A percentile compares a stretch with the other conserved stretches of the same genome.
These are phyloP conservation scores for Plasmodium berghei DNA, from an alignment of 169 alveolate species.

Conservation along the genomic window DNA sequence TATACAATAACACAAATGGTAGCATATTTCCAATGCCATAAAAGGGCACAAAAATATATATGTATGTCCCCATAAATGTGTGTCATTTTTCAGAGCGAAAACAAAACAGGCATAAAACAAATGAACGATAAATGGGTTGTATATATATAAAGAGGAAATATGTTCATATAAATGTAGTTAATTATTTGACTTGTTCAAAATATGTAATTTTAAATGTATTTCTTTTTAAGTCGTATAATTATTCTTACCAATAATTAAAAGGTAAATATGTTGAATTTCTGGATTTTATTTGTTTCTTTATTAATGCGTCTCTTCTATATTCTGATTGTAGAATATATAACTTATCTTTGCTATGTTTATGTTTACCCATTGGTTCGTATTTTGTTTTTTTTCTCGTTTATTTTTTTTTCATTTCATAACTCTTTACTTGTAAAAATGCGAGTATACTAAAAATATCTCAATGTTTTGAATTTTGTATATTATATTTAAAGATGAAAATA, in stretches of 20 bases:
- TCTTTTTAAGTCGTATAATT: not conserved
- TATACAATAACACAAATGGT: too few species aligned
- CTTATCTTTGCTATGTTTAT: conserved; percentile 94
- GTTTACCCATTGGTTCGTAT: conserved; percentile 89
- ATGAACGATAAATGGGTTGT: not conserved
- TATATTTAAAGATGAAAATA: not conserved
- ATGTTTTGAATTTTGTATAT: conserved; percentile 4
- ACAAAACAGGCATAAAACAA: too few species aligned
- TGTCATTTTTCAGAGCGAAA: too few species aligned
- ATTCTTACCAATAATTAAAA: conserved; percentile 61
- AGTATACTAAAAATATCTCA: too few species aligned
- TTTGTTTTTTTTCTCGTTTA: not conserved
- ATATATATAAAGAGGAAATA: not conserved
- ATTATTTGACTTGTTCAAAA: not conserved
- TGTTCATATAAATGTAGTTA: not conserved
- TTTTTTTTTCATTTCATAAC: not conserved
- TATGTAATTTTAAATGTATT: conserved; percentile 2
- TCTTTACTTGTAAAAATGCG: not conserved
- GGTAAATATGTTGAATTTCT: conserved; percentile 38
- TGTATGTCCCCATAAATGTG: too few species aligned
- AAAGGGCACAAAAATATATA: too few species aligned
- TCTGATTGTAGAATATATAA: conserved; percentile 91
- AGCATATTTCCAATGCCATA: too few species aligned
- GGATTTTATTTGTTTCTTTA: conserved; percentile 79
- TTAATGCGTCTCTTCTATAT: conserved; percentile 86